Conservation (phyloP, 192 early-diverging fungal species). For the Chytriomyces sp. region DNA sequence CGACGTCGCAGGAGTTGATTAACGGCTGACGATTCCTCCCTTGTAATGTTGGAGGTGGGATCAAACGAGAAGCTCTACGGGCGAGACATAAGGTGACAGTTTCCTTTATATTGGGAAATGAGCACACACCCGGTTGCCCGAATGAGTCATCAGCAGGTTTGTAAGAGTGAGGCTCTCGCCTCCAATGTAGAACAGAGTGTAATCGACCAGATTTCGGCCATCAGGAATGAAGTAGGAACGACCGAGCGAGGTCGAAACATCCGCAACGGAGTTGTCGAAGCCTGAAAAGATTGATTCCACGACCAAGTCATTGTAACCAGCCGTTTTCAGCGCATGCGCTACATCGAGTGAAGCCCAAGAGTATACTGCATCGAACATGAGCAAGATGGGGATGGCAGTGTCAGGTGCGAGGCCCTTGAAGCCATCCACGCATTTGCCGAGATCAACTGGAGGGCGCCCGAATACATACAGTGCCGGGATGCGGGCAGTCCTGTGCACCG, state of each 20-base stretch:
- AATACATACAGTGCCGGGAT: conserved; percentile 88
- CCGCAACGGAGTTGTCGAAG: background rate
- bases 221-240: conserved; percentile 22
- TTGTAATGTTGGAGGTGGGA: conserved; percentile 55
- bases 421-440: conserved; percentile 51
- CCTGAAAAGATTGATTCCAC: conserved; percentile 11
- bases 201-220: conserved; percentile 57
- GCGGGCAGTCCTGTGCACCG: no score
- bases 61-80: conserved; percentile 67
- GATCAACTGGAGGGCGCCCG: conserved; percentile 72
- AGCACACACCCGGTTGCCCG: conserved; percentile 49
- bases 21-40: conserved; percentile 39
- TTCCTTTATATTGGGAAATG: no score
- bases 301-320: conserved; percentile 12
- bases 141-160: conserved; percentile 84
- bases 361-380: conserved; percentile 80
- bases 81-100: background rate
- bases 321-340: background rate
- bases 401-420: conserved; percentile 46
- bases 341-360: conserved; percentile 49
- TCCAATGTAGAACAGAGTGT: conserved; percentile 83
- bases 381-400: conserved; percentile 55
- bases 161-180: conserved; percentile 78
- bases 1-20: conserved; percentile 52
- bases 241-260: background rate